A percentile compares a stretch with the other conserved stretches of the same genome.
phyloP scores from a whole-genome alignment of 2,329 filamentous ascomycete species.

The Westerdykella sp. region DNA sequence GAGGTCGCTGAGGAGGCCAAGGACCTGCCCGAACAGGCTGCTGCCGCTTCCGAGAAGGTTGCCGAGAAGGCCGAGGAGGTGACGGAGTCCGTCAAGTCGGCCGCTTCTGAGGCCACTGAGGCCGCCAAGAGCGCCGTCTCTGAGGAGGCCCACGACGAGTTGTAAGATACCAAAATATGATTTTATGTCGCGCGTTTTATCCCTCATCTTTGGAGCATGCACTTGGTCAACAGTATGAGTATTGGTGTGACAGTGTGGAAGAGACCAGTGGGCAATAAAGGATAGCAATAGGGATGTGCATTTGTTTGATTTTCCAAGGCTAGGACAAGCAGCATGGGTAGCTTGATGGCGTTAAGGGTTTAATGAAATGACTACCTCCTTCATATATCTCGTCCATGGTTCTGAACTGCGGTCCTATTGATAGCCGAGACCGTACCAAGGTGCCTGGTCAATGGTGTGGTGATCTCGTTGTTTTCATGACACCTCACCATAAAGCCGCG shows the following conservation, averaged over 20 bases:
- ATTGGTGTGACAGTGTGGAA: background rate
- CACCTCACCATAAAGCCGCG: no score
- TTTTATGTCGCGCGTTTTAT: background rate
- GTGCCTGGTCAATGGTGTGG: no score
- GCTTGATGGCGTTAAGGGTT: background rate
- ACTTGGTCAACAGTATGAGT: background rate
- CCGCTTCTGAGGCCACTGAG: conserved; percentile 33
- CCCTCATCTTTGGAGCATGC: background rate
- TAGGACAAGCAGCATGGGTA: background rate
- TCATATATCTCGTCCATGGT: no score
- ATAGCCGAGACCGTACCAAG: no score
- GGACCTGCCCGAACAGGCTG: conserved; percentile 43
- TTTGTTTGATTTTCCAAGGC: background rate
- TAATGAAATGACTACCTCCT: background rate
- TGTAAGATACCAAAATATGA: conserved; percentile 48
- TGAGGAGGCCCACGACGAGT: conserved; percentile 53
- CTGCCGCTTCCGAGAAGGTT: conserved; percentile 39
- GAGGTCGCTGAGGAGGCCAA: conserved; percentile 46
- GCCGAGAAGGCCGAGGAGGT: conserved; percentile 35
- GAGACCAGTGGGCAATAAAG: background rate
- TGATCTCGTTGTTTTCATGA: no score
- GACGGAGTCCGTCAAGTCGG: conserved; percentile 36
- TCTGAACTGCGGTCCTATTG: no score
- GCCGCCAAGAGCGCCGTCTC: conserved; percentile 31
- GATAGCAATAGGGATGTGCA: background rate